A percentile compares a stretch with the other conserved stretches of the same genome.
phyloP scores from a whole-genome alignment of 768 basidiomycete species.

The Rhodotorula diobovata region DNA sequence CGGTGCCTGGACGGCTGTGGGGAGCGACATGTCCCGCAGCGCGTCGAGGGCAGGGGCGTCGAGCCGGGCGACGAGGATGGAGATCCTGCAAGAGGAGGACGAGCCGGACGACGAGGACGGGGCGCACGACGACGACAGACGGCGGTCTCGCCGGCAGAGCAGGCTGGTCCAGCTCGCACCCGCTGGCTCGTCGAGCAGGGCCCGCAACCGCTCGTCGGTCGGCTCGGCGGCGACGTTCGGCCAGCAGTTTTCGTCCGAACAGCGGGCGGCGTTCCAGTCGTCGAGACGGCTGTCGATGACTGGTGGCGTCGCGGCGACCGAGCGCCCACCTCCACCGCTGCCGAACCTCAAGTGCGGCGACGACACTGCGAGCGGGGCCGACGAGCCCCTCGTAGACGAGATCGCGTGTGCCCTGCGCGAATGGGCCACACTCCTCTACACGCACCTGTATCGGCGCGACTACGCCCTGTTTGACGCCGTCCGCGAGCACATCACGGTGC shows the following conservation, averaged over 20 bases:
- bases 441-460: constrained; percentile 80
- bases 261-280: neutral
- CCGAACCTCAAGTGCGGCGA: constrained; percentile 93
- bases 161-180: constrained; percentile 1
- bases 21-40: neutral
- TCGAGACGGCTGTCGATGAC: neutral
- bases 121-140: neutral
- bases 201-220: constrained; percentile 25
- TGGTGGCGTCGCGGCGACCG: constrained; percentile 40
- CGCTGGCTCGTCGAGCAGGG: constrained; percentile 5
- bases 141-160: neutral
- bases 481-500: constrained; percentile 78
- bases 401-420: constrained; percentile 93
- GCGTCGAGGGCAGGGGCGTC: neutral
- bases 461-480: constrained; percentile 84
- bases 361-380: constrained; percentile 75
- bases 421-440: constrained; percentile 89
- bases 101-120: constrained; percentile 43
- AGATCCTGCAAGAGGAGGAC: constrained; percentile 41
- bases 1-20: neutral
- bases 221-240: constrained; percentile 21
- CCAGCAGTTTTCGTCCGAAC: constrained; percentile 13
- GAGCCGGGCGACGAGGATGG: constrained; percentile 26
- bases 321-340: constrained; percentile 75
- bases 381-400: constrained; percentile 91